phyloP scores from a whole-genome alignment of 495 filamentous ascomycete species.

The Tuber brumale region DNA sequence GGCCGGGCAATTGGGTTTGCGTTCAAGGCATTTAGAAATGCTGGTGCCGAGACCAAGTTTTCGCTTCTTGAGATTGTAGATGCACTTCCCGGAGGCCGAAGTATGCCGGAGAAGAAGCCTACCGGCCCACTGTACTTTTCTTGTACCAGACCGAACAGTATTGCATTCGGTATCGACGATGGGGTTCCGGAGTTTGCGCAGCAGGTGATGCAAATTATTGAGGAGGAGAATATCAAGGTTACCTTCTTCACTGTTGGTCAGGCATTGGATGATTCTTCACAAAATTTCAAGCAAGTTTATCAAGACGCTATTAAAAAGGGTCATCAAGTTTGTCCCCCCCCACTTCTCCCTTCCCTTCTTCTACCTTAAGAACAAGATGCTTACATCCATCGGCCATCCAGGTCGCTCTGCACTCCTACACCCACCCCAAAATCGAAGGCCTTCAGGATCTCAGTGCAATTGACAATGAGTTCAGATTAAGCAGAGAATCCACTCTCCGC shows the following conservation, averaged over 20 bases:
- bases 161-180: conserved; percentile 79
- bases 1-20: conserved; percentile 56
- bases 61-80: conserved; percentile 62
- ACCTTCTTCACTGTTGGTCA: conserved; percentile 73
- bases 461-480: conserved; percentile 60
- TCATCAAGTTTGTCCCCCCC: conserved; percentile 50
- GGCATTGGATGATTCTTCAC: conserved; percentile 53
- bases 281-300: conserved; percentile 57
- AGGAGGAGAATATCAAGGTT: conserved; percentile 57
- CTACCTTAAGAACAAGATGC: neutral
- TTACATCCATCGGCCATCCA: conserved; percentile 37
- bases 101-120: conserved; percentile 56
- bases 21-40: conserved; percentile 61
- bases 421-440: conserved; percentile 67
- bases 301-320: conserved; percentile 55
- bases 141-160: conserved; percentile 64
- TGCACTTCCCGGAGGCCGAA: conserved; percentile 48
- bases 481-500: conserved; percentile 31
- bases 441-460: conserved; percentile 53
- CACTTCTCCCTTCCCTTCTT: no score
- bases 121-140: conserved; percentile 57
- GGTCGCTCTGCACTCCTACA: conserved; percentile 66
- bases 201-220: conserved; percentile 58
- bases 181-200: conserved; percentile 57
- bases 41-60: conserved; percentile 49